Base-by-base conservation (phyloP, 164 flowering plant genomes). In the Tinospora cordifolia region DNA sequence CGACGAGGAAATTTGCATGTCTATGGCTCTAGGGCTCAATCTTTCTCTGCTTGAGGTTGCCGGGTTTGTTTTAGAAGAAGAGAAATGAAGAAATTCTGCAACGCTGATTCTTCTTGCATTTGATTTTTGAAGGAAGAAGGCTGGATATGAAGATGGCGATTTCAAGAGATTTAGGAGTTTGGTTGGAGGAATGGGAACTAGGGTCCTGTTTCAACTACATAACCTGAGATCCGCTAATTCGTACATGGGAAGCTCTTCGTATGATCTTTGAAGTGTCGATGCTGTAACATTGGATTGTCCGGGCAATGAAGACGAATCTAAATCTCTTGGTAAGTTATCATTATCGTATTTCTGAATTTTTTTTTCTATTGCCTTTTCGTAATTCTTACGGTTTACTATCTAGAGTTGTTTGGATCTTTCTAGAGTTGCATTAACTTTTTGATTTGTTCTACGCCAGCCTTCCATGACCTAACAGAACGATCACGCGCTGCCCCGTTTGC, bases 221-320 rank as follows among this genome's bases (percentile, higher is more conserved):
- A 79, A 82, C 62, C 60, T 54, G 24, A 54, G 60, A 54, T 19
- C 60, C 24, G 24, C 60, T 4, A 79, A 80, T 79, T 84, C 95
- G 54, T 90, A 77, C 77, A 79, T 89, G 24, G 88, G 77, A 14
- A 77, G 74, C 78, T 83, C 95, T 22, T 74, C 86, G 69, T 87
- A 90, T 51, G 96, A 90, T 76, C 89, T 86, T 65, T 87, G 88
- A 75, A 76, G 87, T 30, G 92, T 84, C 19, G 87, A 84, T 63
- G 87, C 72, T 0, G 87, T 83, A 65, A 77, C 87, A 4, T 85
- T 75, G 4, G 88, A 78, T 66, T 70, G 80, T 77, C 75, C 85
- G 82, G 88, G 83, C 64, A 78, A 87, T 62, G 88, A 84, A 30
- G 86, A 80, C 13, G 88, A 80, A 11, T 81, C 90, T 22, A 75